Base-by-base conservation (phyloP, 805 yeast genomes). In the Wickerhamomyces sydowiorum region DNA sequence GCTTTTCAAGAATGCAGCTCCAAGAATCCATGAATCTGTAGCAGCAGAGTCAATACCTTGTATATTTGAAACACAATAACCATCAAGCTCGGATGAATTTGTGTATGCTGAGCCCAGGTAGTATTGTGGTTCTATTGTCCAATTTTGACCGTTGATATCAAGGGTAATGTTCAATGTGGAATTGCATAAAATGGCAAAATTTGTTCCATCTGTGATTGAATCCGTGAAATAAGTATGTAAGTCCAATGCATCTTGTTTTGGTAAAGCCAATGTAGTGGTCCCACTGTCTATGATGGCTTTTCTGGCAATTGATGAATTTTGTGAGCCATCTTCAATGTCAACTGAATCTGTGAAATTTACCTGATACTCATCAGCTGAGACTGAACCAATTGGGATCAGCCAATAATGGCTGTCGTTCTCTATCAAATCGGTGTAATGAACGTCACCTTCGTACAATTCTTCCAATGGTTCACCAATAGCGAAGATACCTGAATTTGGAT, bases 51-150 rank as follows among this genome's bases (percentile, higher is more conserved):
- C 62, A n/a, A 72, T 53, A 9, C 85, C 86, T 60, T 78, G 86
- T 43, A 80, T 69, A 51, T 78, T 80, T 7, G 84, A 75, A 12
- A 80, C 78, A 64, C 88, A 81, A 53, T 73, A 69, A 0, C 82
- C 80, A 17, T 48, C 27, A 43, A 73, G 66, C 0, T 48, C 56
- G 0, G 70, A 60, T 30, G 48, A 44, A 5, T 51, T 43, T 2
- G 69, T 39, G 53, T 78, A 76, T 17, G 64, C 67, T 12, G 64
- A 57, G 6, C 84, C 86, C 36, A 76, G 48, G 56, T 78, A 79
- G 37, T 64, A 65, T 1, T 50, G 44, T 1, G 80, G 63, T 2
- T 65, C 42, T 21, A 76, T 53, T 10, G 73, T 54, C 71, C 77
- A 76, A 34, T 65, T 63, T n/a, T 56, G 51, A 15, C 69, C 72